Percentiles rank a stretch among this genome's conserved stretches.
Evolutionary conservation across 2,329 filamentous ascomycete species (phyloP).

Genomic region (Blastomyces gilchristii): DNA sequence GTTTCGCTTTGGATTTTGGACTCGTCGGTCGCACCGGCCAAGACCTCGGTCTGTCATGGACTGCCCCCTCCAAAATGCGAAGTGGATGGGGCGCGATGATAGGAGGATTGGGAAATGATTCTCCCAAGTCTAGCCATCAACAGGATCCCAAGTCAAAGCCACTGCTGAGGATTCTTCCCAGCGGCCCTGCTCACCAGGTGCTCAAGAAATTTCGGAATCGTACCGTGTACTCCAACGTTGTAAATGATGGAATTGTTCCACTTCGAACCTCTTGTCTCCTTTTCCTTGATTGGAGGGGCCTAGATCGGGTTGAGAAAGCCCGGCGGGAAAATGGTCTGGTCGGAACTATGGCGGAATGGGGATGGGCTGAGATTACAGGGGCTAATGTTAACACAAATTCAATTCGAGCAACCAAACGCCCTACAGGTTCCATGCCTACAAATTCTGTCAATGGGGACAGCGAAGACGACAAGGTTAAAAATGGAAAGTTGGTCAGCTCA

Average conservation of each 20-base stretch:
- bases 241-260: slow-evolving; percentile 95
- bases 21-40: slow-evolving; percentile 93
- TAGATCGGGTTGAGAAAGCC: slow-evolving; percentile 89
- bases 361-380: slow-evolving; percentile 83
- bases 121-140: slow-evolving; percentile 43
- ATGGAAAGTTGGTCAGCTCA: background rate
- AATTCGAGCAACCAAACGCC: slow-evolving; percentile 21
- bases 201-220: slow-evolving; percentile 80
- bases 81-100: slow-evolving; percentile 86
- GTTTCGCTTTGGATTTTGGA: slow-evolving; percentile 92
- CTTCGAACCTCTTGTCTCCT: slow-evolving; percentile 90
- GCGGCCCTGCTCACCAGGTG: slow-evolving; percentile 78
- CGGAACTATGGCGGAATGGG: slow-evolving; percentile 85
- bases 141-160: slow-evolving; percentile 77
- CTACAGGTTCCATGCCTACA: background rate
- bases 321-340: slow-evolving; percentile 83
- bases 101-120: slow-evolving; percentile 61
- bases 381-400: slow-evolving; percentile 51
- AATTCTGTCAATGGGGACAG: slow-evolving; percentile 3
- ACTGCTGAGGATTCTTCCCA: slow-evolving; percentile 75
- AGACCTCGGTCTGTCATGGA: slow-evolving; percentile 89
- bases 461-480: slow-evolving; percentile 8
- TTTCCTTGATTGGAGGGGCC: slow-evolving; percentile 91
- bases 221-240: slow-evolving; percentile 91
- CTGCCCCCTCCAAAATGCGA: slow-evolving; percentile 71